Evolutionary conservation across 805 yeast species (phyloP), one percentile per base, ranked within the genome.

Genomic region (Metschnikowia kofuensis): DNA sequence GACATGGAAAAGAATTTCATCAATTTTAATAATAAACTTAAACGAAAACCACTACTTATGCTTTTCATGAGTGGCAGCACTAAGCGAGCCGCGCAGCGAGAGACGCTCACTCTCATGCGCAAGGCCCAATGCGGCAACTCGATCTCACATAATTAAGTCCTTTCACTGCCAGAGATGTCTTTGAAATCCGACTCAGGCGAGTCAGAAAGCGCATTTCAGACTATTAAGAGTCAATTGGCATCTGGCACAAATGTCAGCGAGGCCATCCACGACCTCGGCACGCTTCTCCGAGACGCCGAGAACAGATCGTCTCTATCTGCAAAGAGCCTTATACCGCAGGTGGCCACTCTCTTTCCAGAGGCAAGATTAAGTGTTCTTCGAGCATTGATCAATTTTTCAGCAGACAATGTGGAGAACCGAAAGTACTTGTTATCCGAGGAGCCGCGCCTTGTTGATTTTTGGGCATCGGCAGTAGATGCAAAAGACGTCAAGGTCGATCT

Each of bases 311-410:
- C 54, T 14, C 38, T 45, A 9, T 40, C n/a, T 1, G 49, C 57
- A 7, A 43, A 13, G 11, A 26, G 44, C 15, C 31, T 49, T 15
- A 50, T 60, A 7, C 51, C 50, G 13, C 9, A n/a, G n/a, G 55
- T 45, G n/a, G 42, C 58, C 11, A 32, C 43, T 6, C 39, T 42
- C 12, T 40, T 34, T 35, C 27, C 54, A 21, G 45, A 48, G 12
- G 43, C 35, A 10, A 48, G 54, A 6, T 47, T 53, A 10, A 65
- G 66, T 26, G 53, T 53, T 2, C 53, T 68, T 15, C 50, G 76
- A 40, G 68, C 63, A 2, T 51, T 70, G 16, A 59, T 73, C 48
- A 73, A 73, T 42, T 57, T 62, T 42, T 50, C 65, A 29, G 77
- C 77, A 3, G 68, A 67, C 51, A 69, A 62, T 49, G 70, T 55